Percentiles rank a stretch among this genome's conserved stretches.
Conservation (phyloP, 345 rosid species). For the Tarenaya hassleriana region DNA sequence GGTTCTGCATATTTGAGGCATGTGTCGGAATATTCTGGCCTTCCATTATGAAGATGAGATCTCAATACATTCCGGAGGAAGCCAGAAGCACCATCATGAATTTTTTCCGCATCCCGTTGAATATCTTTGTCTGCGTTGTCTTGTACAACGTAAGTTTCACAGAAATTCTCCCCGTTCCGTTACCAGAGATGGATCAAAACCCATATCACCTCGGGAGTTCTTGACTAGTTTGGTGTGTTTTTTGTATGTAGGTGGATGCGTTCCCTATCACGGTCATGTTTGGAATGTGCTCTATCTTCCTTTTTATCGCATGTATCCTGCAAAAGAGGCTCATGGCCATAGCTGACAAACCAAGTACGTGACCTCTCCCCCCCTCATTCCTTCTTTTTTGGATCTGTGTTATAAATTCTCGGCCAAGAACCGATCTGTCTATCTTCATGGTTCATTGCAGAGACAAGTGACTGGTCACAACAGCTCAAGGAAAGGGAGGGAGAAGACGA, state of each 20-base stretch:
- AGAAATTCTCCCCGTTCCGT: constrained; percentile 1
- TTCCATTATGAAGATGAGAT: constrained; percentile 98
- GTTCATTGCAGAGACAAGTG: no score
- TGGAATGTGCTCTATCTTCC: constrained; percentile 97
- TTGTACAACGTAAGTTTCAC: constrained; percentile 68
- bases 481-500: no score
- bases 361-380: constrained; percentile 10
- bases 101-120: constrained; percentile 96
- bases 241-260: constrained; percentile 56
- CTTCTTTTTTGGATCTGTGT: neutral
- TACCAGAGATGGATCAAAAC: neutral
- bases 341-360: constrained; percentile 75
- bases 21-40: constrained; percentile 99
- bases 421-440: no score
- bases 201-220: neutral
- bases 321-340: constrained; percentile 80
- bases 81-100: constrained; percentile 99
- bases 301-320: constrained; percentile 78
- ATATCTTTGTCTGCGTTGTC: constrained; percentile 85
- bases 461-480: no score
- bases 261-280: constrained; percentile 94
- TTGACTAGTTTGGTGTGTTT: constrained; percentile 18
- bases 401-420: no score
- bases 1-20: constrained; percentile 90
- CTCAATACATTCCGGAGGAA: constrained; percentile 98